Evolutionary conservation across 805 yeast species (phyloP), one percentile per base, ranked within the genome.

Genomic region (Hanseniaspora singularis): DNA sequence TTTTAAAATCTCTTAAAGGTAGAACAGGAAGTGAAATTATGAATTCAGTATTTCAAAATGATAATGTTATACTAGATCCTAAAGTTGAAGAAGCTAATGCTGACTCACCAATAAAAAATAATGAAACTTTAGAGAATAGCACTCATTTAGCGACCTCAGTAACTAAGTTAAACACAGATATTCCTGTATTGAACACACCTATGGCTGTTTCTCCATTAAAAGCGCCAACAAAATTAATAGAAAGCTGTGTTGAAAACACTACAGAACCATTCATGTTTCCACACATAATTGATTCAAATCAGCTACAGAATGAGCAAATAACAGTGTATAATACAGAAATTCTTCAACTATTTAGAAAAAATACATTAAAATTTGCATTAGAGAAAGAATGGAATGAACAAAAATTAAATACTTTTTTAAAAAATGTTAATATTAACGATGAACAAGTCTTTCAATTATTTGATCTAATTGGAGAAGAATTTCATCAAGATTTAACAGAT

Each of bases 311-410:
- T 12, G 38, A 33, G n/a, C 26, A 33, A 20, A n/a, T n/a, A 7
- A 26, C 11, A 20, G 38, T 33, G 4, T 19, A 33, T 12, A 33
- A 36, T 24, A 36, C 39, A 9, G 30, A 22, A n/a, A 24, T 23
- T n/a, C 39, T 36, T 6, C 16, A 36, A 50, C 31, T 50, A 45
- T 46, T 40, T 37, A 28, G 50, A 40, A 28, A 45, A 34, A 47
- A 50, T 14, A 41, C 55, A 10, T 12, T 39, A n/a, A 34, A 39
- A n/a, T 46, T 53, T 30, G 28, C 45, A 31, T 44, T 45, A 18
- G 24, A 18, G 16, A 15, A 7, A 11, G 24, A 23, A 8, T 38
- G 26, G 28, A 20, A 16, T 20, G 23, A 19, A 2, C 11, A 22
- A 1, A 28, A 30, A 15, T 15, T 33, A 16, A 12, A n/a, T 11